A percentile compares a stretch with the other conserved stretches of the same genome.
Conservation (phyloP, 2,329 filamentous ascomycete genomes). For the Diaporthe helianthi region DNA sequence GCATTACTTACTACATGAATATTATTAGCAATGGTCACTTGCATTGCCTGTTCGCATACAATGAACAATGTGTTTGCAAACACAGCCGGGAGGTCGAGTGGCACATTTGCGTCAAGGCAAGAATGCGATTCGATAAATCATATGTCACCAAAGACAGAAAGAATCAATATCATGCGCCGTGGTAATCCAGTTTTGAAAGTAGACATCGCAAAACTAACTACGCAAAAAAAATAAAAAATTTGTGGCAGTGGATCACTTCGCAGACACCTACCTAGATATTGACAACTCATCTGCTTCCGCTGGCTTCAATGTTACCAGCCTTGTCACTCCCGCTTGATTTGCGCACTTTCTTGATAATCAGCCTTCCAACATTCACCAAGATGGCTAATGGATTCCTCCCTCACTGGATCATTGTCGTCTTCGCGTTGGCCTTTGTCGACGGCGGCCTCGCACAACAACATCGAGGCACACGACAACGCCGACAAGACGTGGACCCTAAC, state of each 20-base stretch:
- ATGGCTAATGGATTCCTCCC: neutral
- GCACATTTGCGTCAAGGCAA: neutral
- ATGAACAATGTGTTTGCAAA: neutral
- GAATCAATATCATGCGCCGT: no score
- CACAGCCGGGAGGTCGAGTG: neutral
- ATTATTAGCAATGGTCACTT: neutral
- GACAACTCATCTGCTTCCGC: neutral
- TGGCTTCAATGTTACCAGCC: no score
- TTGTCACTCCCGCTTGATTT: neutral
- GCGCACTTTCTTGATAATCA: neutral
- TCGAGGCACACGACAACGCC: neutral
- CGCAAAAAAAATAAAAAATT: no score
- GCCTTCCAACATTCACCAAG: neutral
- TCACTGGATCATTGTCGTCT: neutral
- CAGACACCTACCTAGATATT: no score
- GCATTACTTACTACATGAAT: neutral
- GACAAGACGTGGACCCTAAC: slow-evolving; percentile 18
- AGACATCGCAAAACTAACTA: no score
- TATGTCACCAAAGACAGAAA: neutral
- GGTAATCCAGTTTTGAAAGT: no score
- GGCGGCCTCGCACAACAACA: slow-evolving; percentile 1
- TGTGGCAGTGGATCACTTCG: no score
- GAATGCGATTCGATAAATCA: neutral
- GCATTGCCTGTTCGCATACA: neutral
- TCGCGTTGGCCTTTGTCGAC: neutral